Base-by-base conservation (phyloP, 345 rosid genomes). In the Iberis pinnata region DNA sequence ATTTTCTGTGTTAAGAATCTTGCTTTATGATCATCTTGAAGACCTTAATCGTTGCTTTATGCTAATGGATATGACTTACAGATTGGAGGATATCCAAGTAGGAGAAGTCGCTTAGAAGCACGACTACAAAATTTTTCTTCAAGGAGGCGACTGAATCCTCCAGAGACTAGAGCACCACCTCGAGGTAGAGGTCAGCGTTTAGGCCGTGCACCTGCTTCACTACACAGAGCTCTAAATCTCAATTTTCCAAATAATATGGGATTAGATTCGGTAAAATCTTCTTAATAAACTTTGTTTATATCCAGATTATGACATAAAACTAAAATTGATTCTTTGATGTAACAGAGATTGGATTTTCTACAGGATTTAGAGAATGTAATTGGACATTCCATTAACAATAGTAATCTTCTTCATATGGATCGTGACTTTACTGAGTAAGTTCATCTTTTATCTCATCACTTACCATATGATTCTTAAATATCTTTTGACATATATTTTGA, bases 361-460 rank as follows among this genome's bases (percentile, higher is more conserved):
- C 92, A 87, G 78, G 79, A 79, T 57, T 40, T 87, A 64, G 96
- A 84, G 75, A 72, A 75, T 67, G 73, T 70, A 45, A 46, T 77
- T 35, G 88, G 74, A 43, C 79, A 80, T 57, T 22, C 69, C 43
- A 9, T 69, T 18, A 72, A 68, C 71, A 64, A 60, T 16, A 56
- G 68, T 19, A 70, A 57, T 64, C 69, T 76, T 49, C 71, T 80
- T 56, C 79, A 69, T 43, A 56, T 76, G 49, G 83, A 90, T 58
- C 92, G 83, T 53, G 98, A 90, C 68, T 90, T 87, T 68, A 82
- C 82, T 7, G 96, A 84, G 98, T 90, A 81, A 46, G 64, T 27
- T 11, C 18, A 18, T 10, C 48, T 22, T 49, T 14, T 52, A 60
- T 31, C 7, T 33, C 47, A n/a, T 22, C 18, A 18, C 16, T n/a